Conservation (phyloP, 768 basidiomycete species). For the Saitozyma sp. region DNA sequence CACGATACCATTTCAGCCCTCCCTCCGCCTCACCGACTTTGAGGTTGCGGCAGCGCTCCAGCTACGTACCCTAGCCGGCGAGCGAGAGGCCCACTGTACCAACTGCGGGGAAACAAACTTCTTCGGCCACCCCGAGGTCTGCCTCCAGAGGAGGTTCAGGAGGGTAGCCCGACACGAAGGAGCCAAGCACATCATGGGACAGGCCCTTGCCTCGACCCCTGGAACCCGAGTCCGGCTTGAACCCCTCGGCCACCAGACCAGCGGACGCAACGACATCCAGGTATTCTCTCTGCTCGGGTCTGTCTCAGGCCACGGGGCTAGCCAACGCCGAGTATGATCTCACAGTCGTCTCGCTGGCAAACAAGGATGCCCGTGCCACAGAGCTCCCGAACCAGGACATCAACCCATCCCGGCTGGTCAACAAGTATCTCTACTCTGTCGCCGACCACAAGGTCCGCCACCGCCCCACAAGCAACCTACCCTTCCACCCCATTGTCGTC, state of each 20-base stretch:
- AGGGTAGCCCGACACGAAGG: conserved; percentile 10
- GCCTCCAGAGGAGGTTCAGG: background rate
- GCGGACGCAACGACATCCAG: conserved; percentile 1
- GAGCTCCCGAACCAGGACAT: too few species aligned
- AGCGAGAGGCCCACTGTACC: background rate
- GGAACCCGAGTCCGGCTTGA: background rate
- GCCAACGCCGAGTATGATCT: conserved; percentile 3
- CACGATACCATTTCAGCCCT: conserved; percentile 6
- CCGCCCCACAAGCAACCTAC: too few species aligned
- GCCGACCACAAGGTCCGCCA: too few species aligned
- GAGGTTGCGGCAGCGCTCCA: conserved; percentile 4
- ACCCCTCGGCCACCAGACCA: background rate
- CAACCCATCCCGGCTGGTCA: too few species aligned
- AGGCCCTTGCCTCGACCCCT: background rate
- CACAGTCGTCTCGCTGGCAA: background rate
- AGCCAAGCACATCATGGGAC: conserved; percentile 3
- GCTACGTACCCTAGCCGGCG: conserved; percentile 1
- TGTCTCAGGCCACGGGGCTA: background rate
- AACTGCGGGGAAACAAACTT: background rate
- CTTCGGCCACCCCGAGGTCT: conserved; percentile 6
- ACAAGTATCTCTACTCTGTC: too few species aligned
- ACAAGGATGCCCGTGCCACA: too few species aligned
- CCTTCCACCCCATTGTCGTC: too few species aligned
- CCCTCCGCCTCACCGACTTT: conserved; percentile 5
- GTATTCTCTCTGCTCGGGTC: background rate